Base-by-base conservation (phyloP, 352 stramenopile species). In the Phytophthora crassamura region DNA sequence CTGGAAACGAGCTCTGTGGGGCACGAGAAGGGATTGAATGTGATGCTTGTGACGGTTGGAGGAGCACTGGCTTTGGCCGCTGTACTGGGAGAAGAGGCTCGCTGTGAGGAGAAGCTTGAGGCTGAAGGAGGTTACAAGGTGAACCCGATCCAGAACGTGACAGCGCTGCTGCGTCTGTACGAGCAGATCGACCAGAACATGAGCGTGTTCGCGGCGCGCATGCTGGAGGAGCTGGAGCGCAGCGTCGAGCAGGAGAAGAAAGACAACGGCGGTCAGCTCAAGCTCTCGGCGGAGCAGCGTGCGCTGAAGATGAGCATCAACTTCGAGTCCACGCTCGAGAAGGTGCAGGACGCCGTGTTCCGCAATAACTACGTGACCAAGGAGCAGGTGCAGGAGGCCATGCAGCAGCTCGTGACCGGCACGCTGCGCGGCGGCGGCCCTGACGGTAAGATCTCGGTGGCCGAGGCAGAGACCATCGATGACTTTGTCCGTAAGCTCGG, bases 151-250 rank as follows among this genome's bases (percentile, higher is more conserved):
- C 82, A 91, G 66, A 77, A 91, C 36, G 81, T 91, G 25, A 73
- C 77, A 45, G 75, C 80, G 51, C 67, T 93, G 56, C 74, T 93
- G 50, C 79, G 77, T 25, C 68, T 93, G 51, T 93, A 93, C 66
- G 82, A 91, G 18, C 79, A 93, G 68, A 93, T 93, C 59, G 85
- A 93, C 73, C 77, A 88, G 67, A 93, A 93, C 72, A 93, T 93
- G 85, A 84, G 79, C 43, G 78, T 91, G 39, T 82, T 91, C 15
- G 74, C 78, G n/a, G 80, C 74, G 20, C 80, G 82, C 28, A 87
- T 91, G 78, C 71, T 91, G 16, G 80, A 90, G 30, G 68, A 88
- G 34, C 73, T 90, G 28, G 77, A 91, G 54, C 69, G 76, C 45
- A 77, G 60, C 35, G 67, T 91, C 34, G 76, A 82, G 49, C 75